phyloP scores from a whole-genome alignment of 1,139 yeast genomes.

The Lodderomyces theae region DNA sequence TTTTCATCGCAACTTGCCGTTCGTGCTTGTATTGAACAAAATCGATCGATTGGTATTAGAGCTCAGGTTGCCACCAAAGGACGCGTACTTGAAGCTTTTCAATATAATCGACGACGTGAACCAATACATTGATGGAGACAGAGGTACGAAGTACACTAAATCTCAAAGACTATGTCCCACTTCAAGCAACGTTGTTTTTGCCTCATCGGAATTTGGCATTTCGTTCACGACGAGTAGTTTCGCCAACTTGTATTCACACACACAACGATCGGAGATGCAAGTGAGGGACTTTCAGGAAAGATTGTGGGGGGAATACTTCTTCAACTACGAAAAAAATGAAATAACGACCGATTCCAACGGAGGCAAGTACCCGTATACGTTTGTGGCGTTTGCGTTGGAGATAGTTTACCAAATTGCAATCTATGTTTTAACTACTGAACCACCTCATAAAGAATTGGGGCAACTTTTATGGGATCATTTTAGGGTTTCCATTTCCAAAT shows the following conservation, averaged over 20 bases:
- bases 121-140: slow-evolving; percentile 34
- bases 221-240: slow-evolving; percentile 68
- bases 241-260: slow-evolving; percentile 49
- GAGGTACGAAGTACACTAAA: slow-evolving; percentile 29
- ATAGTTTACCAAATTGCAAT: slow-evolving; percentile 81
- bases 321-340: slow-evolving; percentile 37
- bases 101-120: slow-evolving; percentile 65
- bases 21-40: slow-evolving; percentile 72
- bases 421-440: slow-evolving; percentile 55
- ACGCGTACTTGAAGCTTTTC: slow-evolving; percentile 67
- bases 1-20: slow-evolving; percentile 44
- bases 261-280: slow-evolving; percentile 29
- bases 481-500: slow-evolving; percentile 39
- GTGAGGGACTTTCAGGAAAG: slow-evolving; percentile 43
- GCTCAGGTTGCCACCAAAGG: slow-evolving; percentile 68
- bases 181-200: slow-evolving; percentile 65
- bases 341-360: slow-evolving; percentile 41
- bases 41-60: slow-evolving; percentile 81
- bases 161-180: slow-evolving; percentile 55
- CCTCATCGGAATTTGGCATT: slow-evolving; percentile 61
- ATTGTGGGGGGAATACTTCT: slow-evolving; percentile 79
- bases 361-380: slow-evolving; percentile 45
- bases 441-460: slow-evolving; percentile 36
- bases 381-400: slow-evolving; percentile 65
- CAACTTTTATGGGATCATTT: slow-evolving; percentile 46